Evolutionary conservation across 2,329 filamentous ascomycete genomes (phyloP).

Genomic region (Hypoxylon sp.): DNA sequence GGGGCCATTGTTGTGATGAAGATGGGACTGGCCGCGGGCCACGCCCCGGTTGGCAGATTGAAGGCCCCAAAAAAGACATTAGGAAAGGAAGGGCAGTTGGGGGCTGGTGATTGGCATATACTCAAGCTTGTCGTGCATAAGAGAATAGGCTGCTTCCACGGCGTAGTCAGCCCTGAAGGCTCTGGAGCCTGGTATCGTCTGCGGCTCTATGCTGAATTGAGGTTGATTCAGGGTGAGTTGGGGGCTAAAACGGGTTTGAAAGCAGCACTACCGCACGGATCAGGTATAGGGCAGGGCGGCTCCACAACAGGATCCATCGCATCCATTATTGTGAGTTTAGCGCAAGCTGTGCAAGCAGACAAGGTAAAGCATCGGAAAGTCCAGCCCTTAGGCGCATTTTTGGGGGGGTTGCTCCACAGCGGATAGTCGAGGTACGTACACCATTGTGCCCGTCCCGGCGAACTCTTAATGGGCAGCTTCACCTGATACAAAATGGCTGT

Average conservation of each 20-base stretch:
- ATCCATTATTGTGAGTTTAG: constrained; percentile 1
- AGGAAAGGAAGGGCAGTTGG: constrained; percentile 37
- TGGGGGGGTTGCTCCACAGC: constrained; percentile 27
- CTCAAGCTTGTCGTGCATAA: constrained; percentile 47
- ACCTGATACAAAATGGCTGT: constrained; percentile 38
- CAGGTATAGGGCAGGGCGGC: constrained; percentile 36
- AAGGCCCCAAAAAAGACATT: constrained; percentile 21
- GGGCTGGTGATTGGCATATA: constrained; percentile 46
- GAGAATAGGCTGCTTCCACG: constrained; percentile 45
- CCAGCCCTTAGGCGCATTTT: constrained; percentile 18
- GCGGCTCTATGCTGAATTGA: constrained; percentile 48
- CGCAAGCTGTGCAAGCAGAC: not conserved
- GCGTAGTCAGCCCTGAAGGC: constrained; percentile 41
- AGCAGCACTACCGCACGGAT: constrained; percentile 28
- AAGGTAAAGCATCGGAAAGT: constrained; percentile 14
- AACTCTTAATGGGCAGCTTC: constrained; percentile 24
- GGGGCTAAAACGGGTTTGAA: constrained; percentile 37
- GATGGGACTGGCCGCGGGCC: constrained; percentile 42
- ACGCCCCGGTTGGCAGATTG: constrained; percentile 36
- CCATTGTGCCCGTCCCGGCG: not conserved
- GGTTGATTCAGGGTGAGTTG: constrained; percentile 43
- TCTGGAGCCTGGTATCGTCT: constrained; percentile 44
- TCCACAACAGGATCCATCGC: constrained; percentile 24
- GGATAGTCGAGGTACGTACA: constrained; percentile 15
- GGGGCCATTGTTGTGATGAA: constrained; percentile 28